Percentiles rank a stretch among this genome's conserved stretches.
phyloP scores from a whole-genome alignment of 1,139 yeast species.

The Pichia sp. region DNA sequence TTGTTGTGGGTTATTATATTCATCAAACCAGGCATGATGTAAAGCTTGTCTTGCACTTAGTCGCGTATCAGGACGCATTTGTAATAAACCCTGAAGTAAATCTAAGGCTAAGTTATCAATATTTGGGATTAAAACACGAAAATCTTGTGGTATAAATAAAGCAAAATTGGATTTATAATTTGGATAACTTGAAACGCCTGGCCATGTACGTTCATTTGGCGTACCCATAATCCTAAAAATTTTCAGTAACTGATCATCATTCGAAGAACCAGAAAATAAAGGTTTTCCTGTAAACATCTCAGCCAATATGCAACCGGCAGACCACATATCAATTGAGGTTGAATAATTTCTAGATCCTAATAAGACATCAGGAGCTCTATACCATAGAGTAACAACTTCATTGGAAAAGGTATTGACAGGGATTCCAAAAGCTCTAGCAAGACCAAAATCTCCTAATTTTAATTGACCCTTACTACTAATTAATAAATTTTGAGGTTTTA shows the following conservation, averaged over 20 bases:
- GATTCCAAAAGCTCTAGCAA: conserved; percentile 96
- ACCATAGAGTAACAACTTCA: conserved; percentile 97
- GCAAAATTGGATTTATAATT: conserved; percentile 79
- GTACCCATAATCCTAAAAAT: conserved; percentile 94
- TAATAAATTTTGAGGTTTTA: conserved; percentile 89
- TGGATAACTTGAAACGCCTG: conserved; percentile 80
- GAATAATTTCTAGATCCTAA: conserved; percentile 93
- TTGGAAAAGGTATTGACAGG: conserved; percentile 96
- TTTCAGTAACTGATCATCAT: conserved; percentile 85
- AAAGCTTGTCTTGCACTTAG: conserved; percentile 88
- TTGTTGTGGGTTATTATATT: conserved; percentile 39
- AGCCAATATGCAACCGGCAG: conserved; percentile 95
- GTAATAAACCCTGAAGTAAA: conserved; percentile 68
- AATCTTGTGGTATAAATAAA: conserved; percentile 75
- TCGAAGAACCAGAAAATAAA: conserved; percentile 89
- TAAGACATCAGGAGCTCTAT: conserved; percentile 94
- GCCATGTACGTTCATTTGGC: conserved; percentile 95
- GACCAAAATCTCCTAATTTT: conserved; percentile 94
- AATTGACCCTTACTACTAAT: conserved; percentile 85
- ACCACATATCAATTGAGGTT: conserved; percentile 97
- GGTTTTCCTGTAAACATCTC: conserved; percentile 99
- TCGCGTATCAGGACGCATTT: conserved; percentile 88
- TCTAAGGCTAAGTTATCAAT: conserved; percentile 80
- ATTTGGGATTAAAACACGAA: conserved; percentile 67
- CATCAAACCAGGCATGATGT: conserved; percentile 94